Percentiles rank a stretch among this genome's conserved stretches.
These are phyloP conservation scores for Auricularia heimuer DNA, from an alignment of 768 basidiomycete genomes.

Conservation along the genomic window DNA sequence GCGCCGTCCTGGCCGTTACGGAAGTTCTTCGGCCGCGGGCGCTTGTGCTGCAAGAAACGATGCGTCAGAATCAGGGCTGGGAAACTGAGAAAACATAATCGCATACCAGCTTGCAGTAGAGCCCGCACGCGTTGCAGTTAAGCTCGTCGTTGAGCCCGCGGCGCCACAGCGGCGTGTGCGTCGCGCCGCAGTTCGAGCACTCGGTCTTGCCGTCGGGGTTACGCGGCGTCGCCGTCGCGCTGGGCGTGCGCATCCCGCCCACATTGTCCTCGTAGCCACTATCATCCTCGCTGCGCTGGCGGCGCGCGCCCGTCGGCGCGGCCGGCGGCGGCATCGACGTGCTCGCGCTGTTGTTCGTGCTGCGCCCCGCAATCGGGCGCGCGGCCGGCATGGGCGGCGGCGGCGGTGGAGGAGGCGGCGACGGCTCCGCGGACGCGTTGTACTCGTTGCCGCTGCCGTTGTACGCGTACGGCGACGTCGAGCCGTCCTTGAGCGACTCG, in stretches of 20 bases:
- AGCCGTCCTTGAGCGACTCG: not conserved
- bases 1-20: slow-evolving; percentile 50
- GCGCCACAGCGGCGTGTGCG: slow-evolving; percentile 81
- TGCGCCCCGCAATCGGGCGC: not conserved
- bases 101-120: slow-evolving; percentile 75
- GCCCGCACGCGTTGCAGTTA: slow-evolving; percentile 81
- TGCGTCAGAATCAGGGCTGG: not conserved
- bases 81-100: not conserved
- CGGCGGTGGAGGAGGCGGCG: too few relatives aligned
- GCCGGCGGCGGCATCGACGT: not conserved
- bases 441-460: too few relatives aligned
- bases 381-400: too few relatives aligned
- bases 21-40: slow-evolving; percentile 83
- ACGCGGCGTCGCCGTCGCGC: slow-evolving; percentile 35
- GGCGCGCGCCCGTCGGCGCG: not conserved
- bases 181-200: slow-evolving; percentile 82
- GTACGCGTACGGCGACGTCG: too few relatives aligned
- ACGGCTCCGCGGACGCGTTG: too few relatives aligned
- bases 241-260: not conserved
- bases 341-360: not conserved
- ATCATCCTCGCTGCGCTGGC: not conserved
- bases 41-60: slow-evolving; percentile 52
- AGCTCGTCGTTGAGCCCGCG: slow-evolving; percentile 80
- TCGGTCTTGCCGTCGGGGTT: slow-evolving; percentile 56
- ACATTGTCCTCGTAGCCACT: too few relatives aligned